Evolutionary conservation across 208 protist genomes (phyloP), one percentile per base, ranked within the genome.

Genomic region (Trypanosomatidae sp.): DNA sequence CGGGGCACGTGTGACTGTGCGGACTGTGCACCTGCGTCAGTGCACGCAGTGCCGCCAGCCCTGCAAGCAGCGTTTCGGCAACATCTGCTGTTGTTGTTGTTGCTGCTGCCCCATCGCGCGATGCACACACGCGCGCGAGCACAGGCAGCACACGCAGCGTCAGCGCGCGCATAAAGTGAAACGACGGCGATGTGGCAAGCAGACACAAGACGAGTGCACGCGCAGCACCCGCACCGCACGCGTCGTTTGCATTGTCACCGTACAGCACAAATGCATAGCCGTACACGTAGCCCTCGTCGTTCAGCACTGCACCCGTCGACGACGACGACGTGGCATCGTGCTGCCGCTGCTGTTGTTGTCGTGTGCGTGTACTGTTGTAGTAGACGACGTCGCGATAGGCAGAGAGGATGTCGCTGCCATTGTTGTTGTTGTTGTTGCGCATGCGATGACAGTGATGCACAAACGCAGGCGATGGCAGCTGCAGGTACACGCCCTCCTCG

Each of bases 401-500:
- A n/a, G n/a, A n/a, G n/a, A n/a, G n/a, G n/a, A n/a, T n/a, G n/a
- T n/a, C n/a, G 39, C 22, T 27, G 10, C 25, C 20, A 18, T 39
- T 41, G 6, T 19, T 11, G n/a, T 16, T 22, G 19, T 35, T 43
- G 27, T 23, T n/a, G 33, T 30, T 41, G 32, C 32, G 4, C 4
- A 62, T 7, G 37, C 16, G 52, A 57, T 39, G 2, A 44, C 24
- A 33, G 58, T 47, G 28, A 33, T 56, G 46, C 44, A 60, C 46
- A 51, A 67, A 85, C 0, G 40, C 30, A 2, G 32, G 15, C 6
- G 69, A 71, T 3, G 80, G 75, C 13, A 85, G 56, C 21, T 75
- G 54, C 7, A 89, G 4, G 59, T 65, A 89, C 35, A 80, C 49
- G n/a, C 79, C 79, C 20, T 81, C 70, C 21, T 58, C 64, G 1